Percentiles rank a stretch among this genome's conserved stretches.
These are phyloP conservation scores for Calonectria pseudoreteaudii DNA, from an alignment of 2,329 filamentous ascomycete genomes.

Conservation along the genomic window DNA sequence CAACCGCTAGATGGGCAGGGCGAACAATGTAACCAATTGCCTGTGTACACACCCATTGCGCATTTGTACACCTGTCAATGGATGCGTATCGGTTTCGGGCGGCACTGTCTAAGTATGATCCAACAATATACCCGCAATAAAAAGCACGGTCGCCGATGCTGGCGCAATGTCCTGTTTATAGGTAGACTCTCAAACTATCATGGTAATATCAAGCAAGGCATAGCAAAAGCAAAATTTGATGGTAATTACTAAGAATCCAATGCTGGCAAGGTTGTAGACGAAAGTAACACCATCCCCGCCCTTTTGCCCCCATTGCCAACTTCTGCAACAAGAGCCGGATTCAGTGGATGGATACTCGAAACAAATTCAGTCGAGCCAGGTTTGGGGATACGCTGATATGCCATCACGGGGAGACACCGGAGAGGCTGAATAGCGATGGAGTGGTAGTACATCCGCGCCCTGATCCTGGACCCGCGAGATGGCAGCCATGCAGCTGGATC, in stretches of 20 bases:
- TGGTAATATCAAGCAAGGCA: not conserved
- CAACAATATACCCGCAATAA: not conserved
- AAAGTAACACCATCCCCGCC: conserved; percentile 21
- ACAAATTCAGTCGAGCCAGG: conserved; percentile 21
- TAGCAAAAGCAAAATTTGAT: conserved; percentile 5
- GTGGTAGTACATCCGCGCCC: conserved; percentile 1
- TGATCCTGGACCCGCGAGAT: conserved; percentile 31
- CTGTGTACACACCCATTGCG: conserved; percentile 15
- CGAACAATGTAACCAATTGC: conserved; percentile 2
- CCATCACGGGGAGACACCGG: conserved; percentile 6
- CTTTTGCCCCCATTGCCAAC: not conserved
- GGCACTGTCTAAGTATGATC: not conserved
- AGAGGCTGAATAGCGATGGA: conserved; percentile 7
- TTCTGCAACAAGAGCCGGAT: conserved; percentile 25
- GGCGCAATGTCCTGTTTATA: conserved; percentile 10
- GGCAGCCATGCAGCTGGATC: conserved; percentile 41
- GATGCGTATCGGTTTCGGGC: not conserved
- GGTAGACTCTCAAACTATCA: conserved; percentile 13
- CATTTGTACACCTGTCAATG: conserved; percentile 4
- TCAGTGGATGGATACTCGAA: conserved; percentile 23
- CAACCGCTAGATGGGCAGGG: conserved; percentile 13
- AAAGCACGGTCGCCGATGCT: conserved; percentile 1
- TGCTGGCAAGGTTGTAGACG: conserved; percentile 7
- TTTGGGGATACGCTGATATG: conserved; percentile 10
- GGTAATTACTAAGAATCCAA: not conserved